Evolutionary conservation across 2,329 filamentous ascomycete genomes (phyloP).

Genomic region (Alternaria viburni): DNA sequence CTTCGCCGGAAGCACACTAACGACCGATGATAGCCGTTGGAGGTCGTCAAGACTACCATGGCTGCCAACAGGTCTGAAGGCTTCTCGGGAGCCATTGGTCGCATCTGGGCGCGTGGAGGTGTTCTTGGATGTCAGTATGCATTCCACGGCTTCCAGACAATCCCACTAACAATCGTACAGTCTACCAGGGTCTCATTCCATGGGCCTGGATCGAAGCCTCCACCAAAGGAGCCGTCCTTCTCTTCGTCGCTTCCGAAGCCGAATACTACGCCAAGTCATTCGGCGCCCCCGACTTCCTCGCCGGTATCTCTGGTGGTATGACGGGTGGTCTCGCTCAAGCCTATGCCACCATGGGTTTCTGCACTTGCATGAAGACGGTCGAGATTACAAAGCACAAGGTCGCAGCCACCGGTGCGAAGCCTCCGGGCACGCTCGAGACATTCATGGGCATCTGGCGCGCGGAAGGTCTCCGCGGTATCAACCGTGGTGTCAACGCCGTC

Average conservation of each 20-base stretch:
- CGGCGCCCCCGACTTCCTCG: slow-evolving; percentile 84
- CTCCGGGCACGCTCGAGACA: slow-evolving; percentile 88
- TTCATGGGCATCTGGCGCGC: slow-evolving; percentile 97
- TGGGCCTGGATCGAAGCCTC: slow-evolving; percentile 98
- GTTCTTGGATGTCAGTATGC: slow-evolving; percentile 84
- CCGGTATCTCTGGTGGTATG: slow-evolving; percentile 91
- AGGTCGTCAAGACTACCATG: slow-evolving; percentile 99
- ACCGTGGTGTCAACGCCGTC: slow-evolving; percentile 97
- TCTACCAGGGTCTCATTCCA: slow-evolving; percentile 99
- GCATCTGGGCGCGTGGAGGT: slow-evolving; percentile 95
- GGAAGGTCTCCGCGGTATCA: slow-evolving; percentile 94
- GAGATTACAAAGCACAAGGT: slow-evolving; percentile 99
- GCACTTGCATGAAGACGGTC: slow-evolving; percentile 99
- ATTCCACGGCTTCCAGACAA: slow-evolving; percentile 46
- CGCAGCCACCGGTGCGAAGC: slow-evolving; percentile 80
- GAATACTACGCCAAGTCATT: slow-evolving; percentile 88
- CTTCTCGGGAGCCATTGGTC: slow-evolving; percentile 79
- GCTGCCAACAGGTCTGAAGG: slow-evolving; percentile 92
- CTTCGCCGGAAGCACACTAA: slow-evolving; percentile 47
- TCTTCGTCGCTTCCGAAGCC: slow-evolving; percentile 98
- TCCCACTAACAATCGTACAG: slow-evolving; percentile 56
- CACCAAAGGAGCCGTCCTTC: slow-evolving; percentile 97
- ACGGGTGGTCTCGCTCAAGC: slow-evolving; percentile 94
- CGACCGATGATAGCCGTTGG: slow-evolving; percentile 76
- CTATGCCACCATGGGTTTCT: slow-evolving; percentile 99